Conservation (phyloP, 768 basidiomycete genomes). For the Chalciporus pseudorubinellus region DNA sequence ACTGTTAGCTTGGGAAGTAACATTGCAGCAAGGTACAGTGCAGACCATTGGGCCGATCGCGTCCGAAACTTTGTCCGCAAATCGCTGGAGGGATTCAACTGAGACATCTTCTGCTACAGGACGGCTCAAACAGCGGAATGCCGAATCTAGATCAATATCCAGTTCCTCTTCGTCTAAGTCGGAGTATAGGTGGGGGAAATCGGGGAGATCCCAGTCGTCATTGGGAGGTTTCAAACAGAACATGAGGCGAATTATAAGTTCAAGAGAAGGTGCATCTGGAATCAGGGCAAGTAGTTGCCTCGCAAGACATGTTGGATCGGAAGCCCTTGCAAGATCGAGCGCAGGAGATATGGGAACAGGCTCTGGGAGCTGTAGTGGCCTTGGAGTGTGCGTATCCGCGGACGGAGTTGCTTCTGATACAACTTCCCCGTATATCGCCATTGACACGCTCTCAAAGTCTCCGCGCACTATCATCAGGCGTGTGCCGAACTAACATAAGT, state of each 20-base stretch:
- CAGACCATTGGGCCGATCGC: slow-evolving; percentile 58
- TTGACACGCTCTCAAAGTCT: slow-evolving; percentile 61
- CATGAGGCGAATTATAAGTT: slow-evolving; percentile 67
- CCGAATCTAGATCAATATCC: slow-evolving; percentile 56
- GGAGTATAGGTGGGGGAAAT: slow-evolving; percentile 69
- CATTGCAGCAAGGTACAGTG: neutral
- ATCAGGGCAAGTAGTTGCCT: slow-evolving; percentile 59
- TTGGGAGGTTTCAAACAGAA: slow-evolving; percentile 75
- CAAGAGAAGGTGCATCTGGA: slow-evolving; percentile 59
- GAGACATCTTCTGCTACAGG: slow-evolving; percentile 60
- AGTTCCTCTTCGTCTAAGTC: slow-evolving; percentile 52
- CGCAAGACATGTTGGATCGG: slow-evolving; percentile 62
- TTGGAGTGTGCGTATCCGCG: slow-evolving; percentile 42
- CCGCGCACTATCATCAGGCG: slow-evolving; percentile 81
- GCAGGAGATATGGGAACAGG: slow-evolving; percentile 43
- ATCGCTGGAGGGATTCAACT: slow-evolving; percentile 47
- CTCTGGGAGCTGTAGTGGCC: slow-evolving; percentile 34
- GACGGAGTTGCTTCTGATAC: slow-evolving; percentile 44
- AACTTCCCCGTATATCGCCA: slow-evolving; percentile 49
- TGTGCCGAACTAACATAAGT: slow-evolving; percentile 54
- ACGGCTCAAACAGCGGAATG: slow-evolving; percentile 50
- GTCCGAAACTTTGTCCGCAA: slow-evolving; percentile 55
- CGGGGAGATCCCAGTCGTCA: slow-evolving; percentile 77
- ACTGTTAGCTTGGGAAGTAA: slow-evolving; percentile 2
- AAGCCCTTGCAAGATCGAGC: slow-evolving; percentile 58